Percentiles rank a stretch among this genome's conserved stretches.
phyloP scores from a whole-genome alignment of 2,329 filamentous ascomycete genomes.

The Zasmidium angulare region DNA sequence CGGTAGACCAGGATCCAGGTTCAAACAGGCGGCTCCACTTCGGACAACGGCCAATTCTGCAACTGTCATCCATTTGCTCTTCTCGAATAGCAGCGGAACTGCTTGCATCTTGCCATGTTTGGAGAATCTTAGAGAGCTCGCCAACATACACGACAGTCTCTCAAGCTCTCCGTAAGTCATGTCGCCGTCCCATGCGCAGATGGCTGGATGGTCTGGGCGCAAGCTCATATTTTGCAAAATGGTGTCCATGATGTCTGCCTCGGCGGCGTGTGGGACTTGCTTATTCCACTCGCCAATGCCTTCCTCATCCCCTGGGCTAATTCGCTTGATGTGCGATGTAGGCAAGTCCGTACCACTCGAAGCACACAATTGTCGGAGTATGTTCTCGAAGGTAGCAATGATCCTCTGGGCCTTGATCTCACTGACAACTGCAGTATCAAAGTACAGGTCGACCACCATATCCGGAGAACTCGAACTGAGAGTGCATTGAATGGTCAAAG shows the following conservation, averaged over 20 bases:
- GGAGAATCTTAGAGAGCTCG: background rate
- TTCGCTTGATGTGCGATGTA: background rate
- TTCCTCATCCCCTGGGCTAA: background rate
- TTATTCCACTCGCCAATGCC: background rate
- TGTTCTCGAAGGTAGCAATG: background rate
- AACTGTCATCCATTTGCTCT: conserved; percentile 28
- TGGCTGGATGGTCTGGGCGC: conserved; percentile 1
- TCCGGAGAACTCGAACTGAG: background rate
- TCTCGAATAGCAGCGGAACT: conserved; percentile 30
- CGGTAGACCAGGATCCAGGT: conserved; percentile 30
- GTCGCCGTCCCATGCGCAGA: conserved; percentile 29
- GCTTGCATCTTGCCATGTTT: conserved; percentile 13
- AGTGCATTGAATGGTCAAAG: background rate
- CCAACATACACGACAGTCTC: conserved; percentile 14
- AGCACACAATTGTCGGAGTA: background rate
- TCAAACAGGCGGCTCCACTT: conserved; percentile 28
- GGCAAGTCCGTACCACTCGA: background rate
- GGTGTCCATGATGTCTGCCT: conserved; percentile 1
- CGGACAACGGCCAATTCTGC: conserved; percentile 30
- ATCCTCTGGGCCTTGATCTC: background rate
- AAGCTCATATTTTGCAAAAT: background rate
- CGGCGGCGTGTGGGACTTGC: background rate
- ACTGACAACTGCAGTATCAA: background rate
- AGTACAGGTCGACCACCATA: background rate
- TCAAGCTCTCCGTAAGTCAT: conserved; percentile 30